Base-by-base conservation (phyloP, 2,329 filamentous ascomycete species). In the Clarireedia homoeocarpa region DNA sequence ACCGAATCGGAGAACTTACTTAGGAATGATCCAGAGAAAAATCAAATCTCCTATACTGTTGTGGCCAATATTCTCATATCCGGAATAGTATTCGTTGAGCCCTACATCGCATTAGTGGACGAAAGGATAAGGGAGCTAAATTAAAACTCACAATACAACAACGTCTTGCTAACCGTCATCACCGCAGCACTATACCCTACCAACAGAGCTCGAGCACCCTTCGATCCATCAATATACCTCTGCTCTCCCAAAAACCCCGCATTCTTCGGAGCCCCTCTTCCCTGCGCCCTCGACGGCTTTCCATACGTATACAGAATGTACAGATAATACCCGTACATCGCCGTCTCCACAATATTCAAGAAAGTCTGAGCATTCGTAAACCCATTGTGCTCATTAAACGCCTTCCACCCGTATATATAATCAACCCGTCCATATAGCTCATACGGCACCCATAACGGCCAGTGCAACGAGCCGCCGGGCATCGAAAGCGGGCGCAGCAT, bases 151-250 rank as follows among this genome's bases (percentile, higher is more conserved):
- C 84, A 82, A 63, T 88, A 88, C 5, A 89, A 67, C 26, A 83
- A 65, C 2, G 85, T 88, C 74, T 88, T 88, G 65, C 79, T 81
- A 20, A 86, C 66, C 2, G 85, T 88, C 76, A 87, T 81, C 2
- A 83, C 71, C 5, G 78, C 77, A 20, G 78, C 76, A 50, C 75
- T 75, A 59, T 83, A 86, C 1, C 76, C 82, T 52, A 85, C 70
- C 48, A 88, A 59, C 30, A 81, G 73, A 17, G 82, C 83, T 58
- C 74, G 68, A 1, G 76, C 80, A 2, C 79, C 83, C 56, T 68
- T 71, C 51, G 71, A 71, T 3, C 82, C 81, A 47, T 72, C 67
- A 4, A 85, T 71, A 48, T 74, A 76, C 62, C 76, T 76, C 9
- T 75, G 75, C 45, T 75, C 74, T 2, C 71, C 73, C 51, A 81